phyloP scores from a whole-genome alignment of 2,329 filamentous ascomycete genomes.

The Pseudocercospora musae region DNA sequence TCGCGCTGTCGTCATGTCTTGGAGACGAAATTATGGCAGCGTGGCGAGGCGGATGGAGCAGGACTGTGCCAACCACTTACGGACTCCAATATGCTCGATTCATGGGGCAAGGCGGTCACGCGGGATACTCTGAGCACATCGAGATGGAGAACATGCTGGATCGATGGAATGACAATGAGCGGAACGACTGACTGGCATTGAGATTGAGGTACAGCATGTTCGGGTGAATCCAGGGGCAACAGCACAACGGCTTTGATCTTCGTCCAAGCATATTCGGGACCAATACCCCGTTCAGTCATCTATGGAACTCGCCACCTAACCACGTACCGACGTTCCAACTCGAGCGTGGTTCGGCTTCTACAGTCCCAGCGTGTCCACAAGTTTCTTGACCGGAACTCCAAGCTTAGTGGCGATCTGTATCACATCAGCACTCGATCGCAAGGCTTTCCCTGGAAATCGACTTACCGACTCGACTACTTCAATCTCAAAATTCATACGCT shows the following conservation, averaged over 20 bases:
- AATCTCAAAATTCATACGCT: background rate
- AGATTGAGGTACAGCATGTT: background rate
- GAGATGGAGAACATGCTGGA: constrained; percentile 61
- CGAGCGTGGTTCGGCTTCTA: background rate
- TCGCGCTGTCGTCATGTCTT: constrained; percentile 55
- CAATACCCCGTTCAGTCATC: too few relatives aligned
- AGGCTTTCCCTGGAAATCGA: background rate
- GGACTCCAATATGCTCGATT: constrained; percentile 55
- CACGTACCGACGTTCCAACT: background rate
- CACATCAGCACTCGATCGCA: background rate
- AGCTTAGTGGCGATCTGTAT: background rate
- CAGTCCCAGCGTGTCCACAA: background rate
- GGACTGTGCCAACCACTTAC: constrained; percentile 44
- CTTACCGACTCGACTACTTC: background rate
- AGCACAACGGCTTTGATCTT: too few relatives aligned
- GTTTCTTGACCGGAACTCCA: background rate
- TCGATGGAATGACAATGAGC: constrained; percentile 11
- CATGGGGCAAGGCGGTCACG: constrained; percentile 52
- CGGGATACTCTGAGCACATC: constrained; percentile 59
- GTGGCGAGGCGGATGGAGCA: constrained; percentile 43
- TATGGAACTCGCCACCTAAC: too few relatives aligned
- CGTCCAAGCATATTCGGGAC: too few relatives aligned
- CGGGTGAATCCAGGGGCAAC: too few relatives aligned
- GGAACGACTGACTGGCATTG: constrained; percentile 3
- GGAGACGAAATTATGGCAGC: constrained; percentile 51